A percentile compares a stretch with the other conserved stretches of the same genome.
Conservation (phyloP, 1,284 basidiomycete species). For the Malassezia japonica region DNA sequence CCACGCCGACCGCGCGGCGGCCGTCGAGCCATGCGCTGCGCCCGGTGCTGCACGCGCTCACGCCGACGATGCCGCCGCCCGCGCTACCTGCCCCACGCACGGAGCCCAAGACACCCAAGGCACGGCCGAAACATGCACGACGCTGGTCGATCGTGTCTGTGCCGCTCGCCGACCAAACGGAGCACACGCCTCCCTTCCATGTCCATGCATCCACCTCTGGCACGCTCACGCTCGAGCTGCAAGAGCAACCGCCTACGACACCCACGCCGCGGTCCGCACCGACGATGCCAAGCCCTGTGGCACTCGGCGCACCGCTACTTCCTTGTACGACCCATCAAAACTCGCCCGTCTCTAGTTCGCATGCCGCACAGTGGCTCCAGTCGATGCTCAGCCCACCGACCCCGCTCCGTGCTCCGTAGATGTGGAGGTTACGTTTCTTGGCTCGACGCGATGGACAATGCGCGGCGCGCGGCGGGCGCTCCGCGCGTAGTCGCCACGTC, state of each 20-base stretch:
- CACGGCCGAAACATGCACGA: neutral
- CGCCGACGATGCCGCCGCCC: neutral
- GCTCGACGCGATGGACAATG: too few relatives aligned
- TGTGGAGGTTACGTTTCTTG: neutral
- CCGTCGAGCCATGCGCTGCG: neutral
- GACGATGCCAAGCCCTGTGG: too few relatives aligned
- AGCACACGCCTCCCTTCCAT: neutral
- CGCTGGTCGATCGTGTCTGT: slow-evolving; percentile 13
- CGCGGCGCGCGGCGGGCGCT: neutral
- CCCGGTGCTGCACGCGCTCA: neutral
- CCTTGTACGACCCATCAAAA: too few relatives aligned
- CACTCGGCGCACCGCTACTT: too few relatives aligned
- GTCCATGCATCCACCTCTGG: slow-evolving; percentile 8
- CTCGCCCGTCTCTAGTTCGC: neutral
- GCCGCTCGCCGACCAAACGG: neutral
- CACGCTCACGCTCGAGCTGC: slow-evolving; percentile 4
- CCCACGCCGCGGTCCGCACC: neutral
- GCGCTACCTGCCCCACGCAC: neutral
- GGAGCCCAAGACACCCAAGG: too few relatives aligned
- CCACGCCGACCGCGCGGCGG: neutral
- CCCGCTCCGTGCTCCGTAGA: too few relatives aligned
- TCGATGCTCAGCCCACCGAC: neutral
- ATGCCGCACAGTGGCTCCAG: slow-evolving; percentile 10
- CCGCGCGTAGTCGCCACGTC: slow-evolving; percentile 6
- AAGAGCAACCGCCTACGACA: neutral